Evolutionary conservation across 257 asterid species (phyloP).

Genomic region (Buddleja alternifolia): DNA sequence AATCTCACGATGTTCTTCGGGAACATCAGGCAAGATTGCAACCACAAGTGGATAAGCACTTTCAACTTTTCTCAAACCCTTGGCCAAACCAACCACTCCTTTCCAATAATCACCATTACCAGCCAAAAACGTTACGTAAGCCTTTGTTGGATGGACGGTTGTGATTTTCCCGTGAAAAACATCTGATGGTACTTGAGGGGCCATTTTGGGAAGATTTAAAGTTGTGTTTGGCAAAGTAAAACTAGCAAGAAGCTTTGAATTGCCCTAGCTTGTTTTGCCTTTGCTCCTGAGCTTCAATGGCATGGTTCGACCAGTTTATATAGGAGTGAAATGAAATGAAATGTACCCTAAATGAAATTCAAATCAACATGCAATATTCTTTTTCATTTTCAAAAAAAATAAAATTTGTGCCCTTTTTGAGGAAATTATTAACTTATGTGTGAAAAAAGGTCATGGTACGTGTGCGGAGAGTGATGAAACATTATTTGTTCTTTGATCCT

Average conservation of each 20-base stretch:
- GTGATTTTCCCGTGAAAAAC: conserved; percentile 38
- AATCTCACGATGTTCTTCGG: conserved; percentile 52
- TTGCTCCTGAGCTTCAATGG: conserved; percentile 32
- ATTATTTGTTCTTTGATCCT: conserved; percentile 16
- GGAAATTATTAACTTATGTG: neutral
- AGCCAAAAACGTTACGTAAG: conserved; percentile 44
- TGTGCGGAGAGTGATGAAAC: conserved; percentile 35
- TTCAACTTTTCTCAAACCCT: conserved; percentile 49
- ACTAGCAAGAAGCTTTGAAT: conserved; percentile 23
- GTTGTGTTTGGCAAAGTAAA: conserved; percentile 9
- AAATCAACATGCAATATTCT: conserved; percentile 19
- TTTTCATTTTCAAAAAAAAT: neutral
- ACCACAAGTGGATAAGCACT: conserved; percentile 45
- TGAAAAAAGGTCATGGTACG: conserved; percentile 20
- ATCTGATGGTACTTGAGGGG: conserved; percentile 35
- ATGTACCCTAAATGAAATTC: conserved; percentile 38
- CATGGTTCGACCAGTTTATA: conserved; percentile 27
- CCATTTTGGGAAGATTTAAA: conserved; percentile 30
- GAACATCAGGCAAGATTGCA: conserved; percentile 53
- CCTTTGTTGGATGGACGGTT: conserved; percentile 2
- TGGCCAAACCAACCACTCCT: conserved; percentile 50
- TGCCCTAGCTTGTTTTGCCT: conserved; percentile 19
- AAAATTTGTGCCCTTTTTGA: neutral
- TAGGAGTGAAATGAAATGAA: conserved; percentile 42
- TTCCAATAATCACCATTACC: conserved; percentile 47